Percentiles rank a stretch among this genome's conserved stretches.
Evolutionary conservation across 371 early-diverging fungal genomes (phyloP).

Genomic region (Mucor piriformis): DNA sequence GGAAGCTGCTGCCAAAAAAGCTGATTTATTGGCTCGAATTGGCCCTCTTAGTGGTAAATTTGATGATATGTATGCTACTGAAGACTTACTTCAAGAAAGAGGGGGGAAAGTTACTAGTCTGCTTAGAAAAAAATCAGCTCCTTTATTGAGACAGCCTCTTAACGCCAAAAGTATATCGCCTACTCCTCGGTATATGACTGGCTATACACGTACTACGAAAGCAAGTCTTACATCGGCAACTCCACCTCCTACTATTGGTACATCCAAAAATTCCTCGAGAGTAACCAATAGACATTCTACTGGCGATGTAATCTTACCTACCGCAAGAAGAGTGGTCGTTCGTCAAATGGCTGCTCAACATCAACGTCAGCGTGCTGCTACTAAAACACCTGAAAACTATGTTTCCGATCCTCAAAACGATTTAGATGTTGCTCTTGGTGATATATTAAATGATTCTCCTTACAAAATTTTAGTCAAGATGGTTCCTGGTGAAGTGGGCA

Average conservation of each 20-base stretch:
- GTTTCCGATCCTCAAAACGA: conserved; percentile 69
- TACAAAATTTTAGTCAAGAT: conserved; percentile 50
- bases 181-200: conserved; percentile 32
- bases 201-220: conserved; percentile 1
- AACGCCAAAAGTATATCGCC: conserved; percentile 30
- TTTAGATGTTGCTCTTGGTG: conserved; percentile 72
- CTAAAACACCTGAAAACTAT: conserved; percentile 42
- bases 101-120: conserved; percentile 22
- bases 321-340: conserved; percentile 16
- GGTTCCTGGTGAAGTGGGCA: conserved; percentile 65
- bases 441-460: conserved; percentile 66
- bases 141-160: conserved; percentile 23
- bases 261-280: conserved; percentile 4
- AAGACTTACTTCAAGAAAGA: conserved; percentile 19
- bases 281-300: conserved; percentile 1
- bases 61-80: conserved; percentile 13
- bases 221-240: conserved; percentile 3
- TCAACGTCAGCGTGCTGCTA: conserved; percentile 6
- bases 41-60: conserved; percentile 32
- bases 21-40: conserved; percentile 41
- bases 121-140: conserved; percentile 27
- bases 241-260: conserved; percentile 4
- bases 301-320: conserved; percentile 15
- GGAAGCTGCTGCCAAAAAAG: conserved; percentile 49
- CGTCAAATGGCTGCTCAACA: conserved; percentile 17